Base-by-base conservation (phyloP, 1,284 basidiomycete genomes). In the Trichosporon inkin region DNA sequence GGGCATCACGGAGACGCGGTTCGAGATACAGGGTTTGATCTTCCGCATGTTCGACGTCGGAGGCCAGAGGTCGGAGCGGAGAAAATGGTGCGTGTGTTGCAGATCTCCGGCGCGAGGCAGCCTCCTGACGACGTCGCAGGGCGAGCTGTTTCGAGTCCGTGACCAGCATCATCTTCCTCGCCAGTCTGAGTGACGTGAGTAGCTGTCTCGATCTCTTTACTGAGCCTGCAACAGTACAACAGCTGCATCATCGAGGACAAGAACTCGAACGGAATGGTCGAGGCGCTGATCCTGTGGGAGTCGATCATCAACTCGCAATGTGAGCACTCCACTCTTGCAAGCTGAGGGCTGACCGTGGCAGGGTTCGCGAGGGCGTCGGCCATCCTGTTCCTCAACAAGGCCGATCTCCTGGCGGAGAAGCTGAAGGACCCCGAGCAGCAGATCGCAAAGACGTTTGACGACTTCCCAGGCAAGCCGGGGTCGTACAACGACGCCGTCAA, bases 201-300 rank as follows among this genome's bases (percentile, higher is more conserved):
- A 6, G 14, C 5, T 10, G 3, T 4, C 20, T 5, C 14, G 7
- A n/a, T 22, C 22, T 16, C 20, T 22, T 24, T 13, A 7, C 44
- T 49, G 13, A 49, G 14, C 14, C 11, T 4, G 10, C 10, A 10
- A 1, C 44, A 49, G 44, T 99, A 98, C 78, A 93, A 97, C 74
- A 89, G 93, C 70, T 92, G 91, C 78, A 80, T 98, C 51, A 87
- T 95, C 56, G 94, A 98, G 78, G 94, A 97, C 76, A 87, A 77
- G 88, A 88, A 93, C 91, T 77, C 91, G 89, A 87, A 95, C 91
- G 92, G 90, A 90, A 95, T 96, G 92, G 88, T 92, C 79, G 93
- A 95, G 70, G 90, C 92, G 0, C 87, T 96, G 84, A 90, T 91
- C 53, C 90, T 96, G 52, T 96, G 92, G 86, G 92, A 94, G 72